A percentile compares a stretch with the other conserved stretches of the same genome.
phyloP scores from a whole-genome alignment of 495 filamentous ascomycete species.

The Tuber aestivum region DNA sequence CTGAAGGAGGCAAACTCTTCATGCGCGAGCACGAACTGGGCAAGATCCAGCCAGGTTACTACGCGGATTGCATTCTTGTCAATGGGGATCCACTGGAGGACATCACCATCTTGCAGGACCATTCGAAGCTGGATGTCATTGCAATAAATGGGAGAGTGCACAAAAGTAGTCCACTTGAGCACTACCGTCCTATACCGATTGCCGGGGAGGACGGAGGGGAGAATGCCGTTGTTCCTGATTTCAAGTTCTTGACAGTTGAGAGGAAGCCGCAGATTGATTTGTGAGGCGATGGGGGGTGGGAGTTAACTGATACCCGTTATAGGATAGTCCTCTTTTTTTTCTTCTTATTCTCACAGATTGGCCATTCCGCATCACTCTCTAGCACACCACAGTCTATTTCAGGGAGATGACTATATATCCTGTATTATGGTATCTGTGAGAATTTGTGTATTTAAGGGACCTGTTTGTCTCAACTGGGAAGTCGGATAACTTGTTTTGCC shows the following conservation, averaged over 20 bases:
- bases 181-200: conserved; percentile 15
- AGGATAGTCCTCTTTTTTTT: not conserved
- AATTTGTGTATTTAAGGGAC: not conserved
- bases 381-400: not conserved
- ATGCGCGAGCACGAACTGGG: conserved; percentile 51
- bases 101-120: conserved; percentile 47
- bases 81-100: conserved; percentile 50
- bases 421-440: not conserved
- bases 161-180: conserved; percentile 46
- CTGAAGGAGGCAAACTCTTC: conserved; percentile 45
- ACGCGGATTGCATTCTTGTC: conserved; percentile 49
- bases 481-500: not conserved
- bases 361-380: not conserved
- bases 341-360: not conserved
- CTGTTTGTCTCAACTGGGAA: not conserved
- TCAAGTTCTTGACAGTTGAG: not conserved
- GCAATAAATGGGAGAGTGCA: conserved; percentile 51
- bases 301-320: not conserved
- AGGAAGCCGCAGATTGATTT: not conserved
- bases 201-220: not conserved
- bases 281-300: not conserved
- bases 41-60: conserved; percentile 49
- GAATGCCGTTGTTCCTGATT: not conserved
- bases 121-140: conserved; percentile 46
- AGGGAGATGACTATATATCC: not conserved